Base-by-base conservation (phyloP, 108 stramenopile species). In the Seminavis robusta region DNA sequence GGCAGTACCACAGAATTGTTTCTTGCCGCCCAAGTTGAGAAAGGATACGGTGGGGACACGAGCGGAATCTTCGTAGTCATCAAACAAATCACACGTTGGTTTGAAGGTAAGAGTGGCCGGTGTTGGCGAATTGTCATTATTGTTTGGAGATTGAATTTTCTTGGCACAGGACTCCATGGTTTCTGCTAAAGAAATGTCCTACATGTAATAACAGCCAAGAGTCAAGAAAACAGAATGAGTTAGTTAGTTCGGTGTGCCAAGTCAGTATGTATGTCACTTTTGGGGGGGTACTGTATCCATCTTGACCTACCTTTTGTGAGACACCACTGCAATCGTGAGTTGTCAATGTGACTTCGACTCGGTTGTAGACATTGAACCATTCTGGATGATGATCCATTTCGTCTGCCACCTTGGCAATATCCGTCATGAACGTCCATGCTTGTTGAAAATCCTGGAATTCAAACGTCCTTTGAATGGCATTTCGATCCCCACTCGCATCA, bases 301-400 rank as follows among this genome's bases (percentile, higher is more conserved):
- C n/a, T n/a, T n/a, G n/a, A n/a, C 75, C 29, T 66, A 81, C 88
- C 74, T 93, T 89, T 15, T 60, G 42, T 13, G 80, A 79, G 15
- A 93, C 69, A n/a, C 91, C 91, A 55, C 67, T 66, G 39, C 78
- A 81, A 57, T 93, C 91, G 66, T 93, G 91, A 1, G 91, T 92
- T 6, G 86, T 80, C 49, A 89, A 48, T 9, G 85, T 89, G 19
- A 95, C 88, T 47, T 93, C 81, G 17, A 98, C 97, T 1, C 63
- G 67, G 65, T 92, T 95, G 77, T 98, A 98, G 0, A 98, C 95
- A 70, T 98, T 98, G 65, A 84, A 91, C 97, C 97, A 98, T 71
- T 98, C 97, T 16, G 97, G 97, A 77, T 98, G 97, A 68, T 98
- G 97, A 77, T 96, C 84, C 76, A 88, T 89, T 73, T 94, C 82